phyloP scores from a whole-genome alignment of 202 grass and related monocot species.

The Eragrostis tef region DNA sequence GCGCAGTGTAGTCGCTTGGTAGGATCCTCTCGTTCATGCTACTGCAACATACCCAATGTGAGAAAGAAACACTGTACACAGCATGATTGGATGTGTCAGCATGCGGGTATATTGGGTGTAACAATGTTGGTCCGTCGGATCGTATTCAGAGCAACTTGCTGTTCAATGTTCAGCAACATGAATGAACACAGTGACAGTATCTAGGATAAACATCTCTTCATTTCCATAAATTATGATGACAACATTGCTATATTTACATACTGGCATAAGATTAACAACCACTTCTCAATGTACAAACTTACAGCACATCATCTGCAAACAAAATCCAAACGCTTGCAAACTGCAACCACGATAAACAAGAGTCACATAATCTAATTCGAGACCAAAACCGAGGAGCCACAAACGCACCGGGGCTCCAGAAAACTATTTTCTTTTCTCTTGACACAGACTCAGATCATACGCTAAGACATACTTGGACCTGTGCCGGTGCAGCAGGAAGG shows the following conservation, averaged over 20 bases:
- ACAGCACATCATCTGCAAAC: conserved; percentile 48
- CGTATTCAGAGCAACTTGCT: conserved; percentile 1
- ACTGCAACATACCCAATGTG: background rate
- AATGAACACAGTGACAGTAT: background rate
- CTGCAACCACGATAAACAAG: conserved; percentile 42
- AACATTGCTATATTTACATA: conserved; percentile 50
- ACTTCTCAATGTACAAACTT: conserved; percentile 55
- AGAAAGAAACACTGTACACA: background rate
- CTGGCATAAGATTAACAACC: conserved; percentile 22
- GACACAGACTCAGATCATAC: background rate
- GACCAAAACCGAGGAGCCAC: conserved; percentile 5
- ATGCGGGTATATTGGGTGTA: conserved; percentile 4
- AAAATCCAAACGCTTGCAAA: conserved; percentile 33
- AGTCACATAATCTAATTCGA: conserved; percentile 17
- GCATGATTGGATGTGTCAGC: conserved; percentile 38
- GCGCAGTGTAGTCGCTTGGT: background rate
- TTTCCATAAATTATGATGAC: conserved; percentile 45
- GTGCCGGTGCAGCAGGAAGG: conserved; percentile 23
- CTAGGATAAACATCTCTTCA: background rate
- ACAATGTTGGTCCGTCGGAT: background rate
- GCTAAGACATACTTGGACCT: conserved; percentile 3
- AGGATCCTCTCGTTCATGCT: background rate
- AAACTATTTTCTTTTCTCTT: conserved; percentile 28
- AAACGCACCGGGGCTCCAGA: background rate
- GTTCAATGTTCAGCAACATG: conserved; percentile 28